Conservation (phyloP, 1,139 yeast genomes). For the Magnusiomyces starmeri region DNA sequence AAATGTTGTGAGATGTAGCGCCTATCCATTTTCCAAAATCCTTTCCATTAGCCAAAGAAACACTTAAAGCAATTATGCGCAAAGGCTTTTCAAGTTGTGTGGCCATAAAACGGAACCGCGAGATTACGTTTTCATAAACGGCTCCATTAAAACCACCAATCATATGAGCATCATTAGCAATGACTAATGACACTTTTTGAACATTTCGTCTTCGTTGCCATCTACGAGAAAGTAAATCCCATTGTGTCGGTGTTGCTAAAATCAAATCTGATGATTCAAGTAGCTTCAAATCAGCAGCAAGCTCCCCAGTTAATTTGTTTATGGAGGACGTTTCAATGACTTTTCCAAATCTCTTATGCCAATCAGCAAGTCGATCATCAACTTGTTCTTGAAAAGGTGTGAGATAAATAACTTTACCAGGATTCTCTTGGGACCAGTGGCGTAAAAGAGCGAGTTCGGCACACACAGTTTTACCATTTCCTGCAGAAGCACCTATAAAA, state of each 20-base stretch:
- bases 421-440: slow-evolving; percentile 38
- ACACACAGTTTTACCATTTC: slow-evolving; percentile 65
- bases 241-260: slow-evolving; percentile 73
- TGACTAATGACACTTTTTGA: slow-evolving; percentile 57
- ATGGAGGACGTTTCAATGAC: slow-evolving; percentile 36
- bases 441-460: slow-evolving; percentile 68
- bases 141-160: slow-evolving; percentile 54
- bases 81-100: slow-evolving; percentile 47
- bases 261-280: slow-evolving; percentile 57
- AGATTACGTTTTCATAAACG: slow-evolving; percentile 58
- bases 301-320: slow-evolving; percentile 56
- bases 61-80: slow-evolving; percentile 61
- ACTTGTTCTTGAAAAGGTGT: slow-evolving; percentile 53
- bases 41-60: slow-evolving; percentile 64
- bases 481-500: slow-evolving; percentile 66
- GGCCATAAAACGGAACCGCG: slow-evolving; percentile 65
- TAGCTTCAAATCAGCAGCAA: slow-evolving; percentile 45
- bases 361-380: slow-evolving; percentile 40
- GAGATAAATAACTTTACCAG: slow-evolving; percentile 48
- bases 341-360: slow-evolving; percentile 45
- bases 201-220: slow-evolving; percentile 64
- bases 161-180: slow-evolving; percentile 71
- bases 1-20: slow-evolving; percentile 49
- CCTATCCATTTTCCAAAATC: slow-evolving; percentile 89
- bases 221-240: slow-evolving; percentile 63